Evolutionary conservation across 805 yeast genomes (phyloP).

Genomic region (Wickerhamiella nectarea): DNA sequence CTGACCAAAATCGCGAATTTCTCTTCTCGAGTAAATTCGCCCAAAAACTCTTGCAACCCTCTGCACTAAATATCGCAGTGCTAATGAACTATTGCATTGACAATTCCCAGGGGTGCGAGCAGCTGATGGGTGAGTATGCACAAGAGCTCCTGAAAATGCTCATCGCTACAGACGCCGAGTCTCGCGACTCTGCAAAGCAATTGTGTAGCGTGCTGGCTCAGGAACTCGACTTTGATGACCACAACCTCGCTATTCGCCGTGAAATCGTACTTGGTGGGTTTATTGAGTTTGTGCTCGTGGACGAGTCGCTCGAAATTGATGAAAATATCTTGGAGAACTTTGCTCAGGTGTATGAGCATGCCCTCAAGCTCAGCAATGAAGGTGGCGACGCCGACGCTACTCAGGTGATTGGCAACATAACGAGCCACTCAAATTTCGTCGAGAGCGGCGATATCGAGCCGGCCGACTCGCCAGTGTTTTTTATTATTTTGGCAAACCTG

Average conservation of each 20-base stretch:
- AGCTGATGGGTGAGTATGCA: background rate
- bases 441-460: background rate
- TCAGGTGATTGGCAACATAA: conserved; percentile 9
- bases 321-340: conserved; percentile 1
- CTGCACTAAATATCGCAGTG: conserved; percentile 2
- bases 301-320: conserved; percentile 7
- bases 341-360: conserved; percentile 3
- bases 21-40: conserved; percentile 1
- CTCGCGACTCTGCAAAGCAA: conserved; percentile 8
- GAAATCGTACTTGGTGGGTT: background rate
- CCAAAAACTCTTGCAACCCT: conserved; percentile 3
- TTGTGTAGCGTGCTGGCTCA: conserved; percentile 2
- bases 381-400: conserved; percentile 3
- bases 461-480: conserved; percentile 1
- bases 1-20: conserved; percentile 1
- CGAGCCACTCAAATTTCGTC: conserved; percentile 6
- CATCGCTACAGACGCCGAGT: conserved; percentile 2
- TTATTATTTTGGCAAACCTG: conserved; percentile 7
- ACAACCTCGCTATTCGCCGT: background rate
- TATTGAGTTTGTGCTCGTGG: conserved; percentile 6
- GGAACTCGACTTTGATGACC: conserved; percentile 3
- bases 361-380: background rate
- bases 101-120: background rate
- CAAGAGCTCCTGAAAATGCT: background rate
- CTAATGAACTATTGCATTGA: conserved; percentile 4